Evolutionary conservation across 441 rosid genomes (phyloP), one percentile per base, ranked within the genome.

Genomic region (Monsonia emarginata): DNA sequence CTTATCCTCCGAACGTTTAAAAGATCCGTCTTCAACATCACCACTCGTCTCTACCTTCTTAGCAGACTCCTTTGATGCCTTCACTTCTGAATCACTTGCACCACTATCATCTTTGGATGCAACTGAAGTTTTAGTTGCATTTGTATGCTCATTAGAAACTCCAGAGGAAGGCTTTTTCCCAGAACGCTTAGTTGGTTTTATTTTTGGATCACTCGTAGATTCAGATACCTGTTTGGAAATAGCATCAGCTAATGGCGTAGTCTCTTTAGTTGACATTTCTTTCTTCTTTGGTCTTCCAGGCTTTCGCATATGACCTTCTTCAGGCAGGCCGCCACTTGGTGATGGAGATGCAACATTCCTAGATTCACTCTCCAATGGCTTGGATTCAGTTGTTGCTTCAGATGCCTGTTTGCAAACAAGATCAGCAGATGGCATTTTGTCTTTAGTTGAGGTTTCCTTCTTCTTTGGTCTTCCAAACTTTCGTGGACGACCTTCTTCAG

Each of bases 191-290:
- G 72, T 72, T 54, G 79, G 70, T 72, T 86, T 88, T 40, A 76
- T 78, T 81, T 83, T 86, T 26, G 88, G 78, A 61, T 82, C 86
- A 60, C 81, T 82, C 65, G 73, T 70, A 71, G 61, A 85, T 75
- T 80, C 89, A 65, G 83, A 70, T 42, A 68, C 80, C 73, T 75
- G 86, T 76, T 75, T 75, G 22, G 84, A 58, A 65, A 70, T 74
- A 67, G 69, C 80, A 67, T 66, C 83, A 75, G 81, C 73, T 69
- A 86, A 78, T 42, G 79, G 66, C 42, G 74, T 65, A 26, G 74
- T 65, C 48, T 85, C 94, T 76, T 83, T 84, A 5, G 30, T 48
- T 28, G 67, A 42, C 13, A 66, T 78, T 66, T 82, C 88, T 73
- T 81, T 88, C 79, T 77, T 84, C 84, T 84, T 88, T 61, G 79